phyloP scores from a whole-genome alignment of 1,284 basidiomycete genomes.

The Paramarasmius palmivorus region DNA sequence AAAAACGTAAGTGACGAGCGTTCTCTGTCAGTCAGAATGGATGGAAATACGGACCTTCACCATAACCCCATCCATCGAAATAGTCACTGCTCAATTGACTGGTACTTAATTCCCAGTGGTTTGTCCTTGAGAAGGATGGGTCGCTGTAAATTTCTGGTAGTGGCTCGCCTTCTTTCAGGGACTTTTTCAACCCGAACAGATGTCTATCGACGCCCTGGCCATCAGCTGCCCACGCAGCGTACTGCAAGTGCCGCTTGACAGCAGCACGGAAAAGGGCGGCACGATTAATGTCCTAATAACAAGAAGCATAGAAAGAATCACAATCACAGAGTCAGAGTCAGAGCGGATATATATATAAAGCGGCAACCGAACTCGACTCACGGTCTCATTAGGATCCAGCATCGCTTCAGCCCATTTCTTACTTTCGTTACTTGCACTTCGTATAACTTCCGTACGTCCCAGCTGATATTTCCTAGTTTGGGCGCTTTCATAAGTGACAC shows the following conservation, averaged over 20 bases:
- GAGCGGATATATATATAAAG: not conserved
- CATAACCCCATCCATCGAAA: slow-evolving; percentile 96
- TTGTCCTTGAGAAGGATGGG: slow-evolving; percentile 67
- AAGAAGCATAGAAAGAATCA: slow-evolving; percentile 1
- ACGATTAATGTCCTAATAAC: slow-evolving; percentile 59
- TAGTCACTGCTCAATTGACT: slow-evolving; percentile 83
- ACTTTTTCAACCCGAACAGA: slow-evolving; percentile 90
- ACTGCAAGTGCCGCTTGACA: slow-evolving; percentile 81
- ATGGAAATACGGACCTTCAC: slow-evolving; percentile 79
- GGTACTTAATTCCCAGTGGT: slow-evolving; percentile 93
- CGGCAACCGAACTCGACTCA: slow-evolving; percentile 30
- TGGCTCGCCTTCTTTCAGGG: slow-evolving; percentile 75
- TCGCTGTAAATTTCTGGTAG: slow-evolving; percentile 84
- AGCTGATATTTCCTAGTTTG: slow-evolving; percentile 93
- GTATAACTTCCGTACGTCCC: slow-evolving; percentile 94
- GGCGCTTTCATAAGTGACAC: slow-evolving; percentile 90
- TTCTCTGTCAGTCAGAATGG: slow-evolving; percentile 5
- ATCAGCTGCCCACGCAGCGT: slow-evolving; percentile 89
- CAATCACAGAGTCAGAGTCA: slow-evolving; percentile 20
- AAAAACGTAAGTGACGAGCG: not conserved
- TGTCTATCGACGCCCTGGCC: slow-evolving; percentile 96
- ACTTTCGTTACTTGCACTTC: slow-evolving; percentile 82
- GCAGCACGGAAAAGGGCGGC: slow-evolving; percentile 78
- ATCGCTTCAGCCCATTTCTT: slow-evolving; percentile 89
- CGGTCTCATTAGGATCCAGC: slow-evolving; percentile 61